phyloP scores from a whole-genome alignment of 176 grass and related monocot species.

The Triticum dicoccoides region DNA sequence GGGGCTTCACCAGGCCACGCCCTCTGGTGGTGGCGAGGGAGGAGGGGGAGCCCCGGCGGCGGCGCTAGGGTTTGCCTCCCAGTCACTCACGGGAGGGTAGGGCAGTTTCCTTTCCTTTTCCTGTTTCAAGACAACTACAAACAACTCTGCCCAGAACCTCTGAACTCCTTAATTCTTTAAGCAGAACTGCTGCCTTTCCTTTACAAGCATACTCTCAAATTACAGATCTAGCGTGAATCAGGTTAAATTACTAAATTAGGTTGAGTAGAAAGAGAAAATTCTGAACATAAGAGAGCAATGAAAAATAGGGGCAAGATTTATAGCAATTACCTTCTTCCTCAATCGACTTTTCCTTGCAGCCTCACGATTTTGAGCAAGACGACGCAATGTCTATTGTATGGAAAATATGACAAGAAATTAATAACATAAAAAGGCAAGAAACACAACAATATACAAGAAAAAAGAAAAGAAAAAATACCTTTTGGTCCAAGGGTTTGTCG shows the following conservation, averaged over 20 bases:
- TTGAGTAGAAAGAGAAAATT: not conserved
- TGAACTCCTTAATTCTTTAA: not conserved
- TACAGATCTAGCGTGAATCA: not conserved
- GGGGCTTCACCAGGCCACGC: too few relatives aligned
- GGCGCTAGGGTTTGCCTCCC: too few relatives aligned
- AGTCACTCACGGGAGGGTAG: too few relatives aligned
- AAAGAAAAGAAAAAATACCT: slow-evolving; percentile 28
- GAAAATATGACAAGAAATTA: slow-evolving; percentile 7
- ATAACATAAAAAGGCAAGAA: not conserved
- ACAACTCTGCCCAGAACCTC: not conserved
- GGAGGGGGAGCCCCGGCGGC: too few relatives aligned
- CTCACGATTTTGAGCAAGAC: slow-evolving; percentile 77
- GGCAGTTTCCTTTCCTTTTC: too few relatives aligned
- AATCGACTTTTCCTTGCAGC: slow-evolving; percentile 72
- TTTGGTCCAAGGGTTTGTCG: slow-evolving; percentile 68
- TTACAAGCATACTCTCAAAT: not conserved
- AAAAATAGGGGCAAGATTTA: not conserved
- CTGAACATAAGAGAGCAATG: not conserved
- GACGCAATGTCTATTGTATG: slow-evolving; percentile 40
- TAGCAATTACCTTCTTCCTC: slow-evolving; percentile 59
- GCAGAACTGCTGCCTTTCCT: not conserved
- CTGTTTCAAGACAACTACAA: not conserved
- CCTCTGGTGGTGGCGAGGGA: too few relatives aligned
- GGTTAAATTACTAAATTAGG: not conserved
- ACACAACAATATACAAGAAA: not conserved